Evolutionary conservation across 1,284 basidiomycete species (phyloP), one percentile per base, ranked within the genome.

Genomic region (Bjerkandera adusta): DNA sequence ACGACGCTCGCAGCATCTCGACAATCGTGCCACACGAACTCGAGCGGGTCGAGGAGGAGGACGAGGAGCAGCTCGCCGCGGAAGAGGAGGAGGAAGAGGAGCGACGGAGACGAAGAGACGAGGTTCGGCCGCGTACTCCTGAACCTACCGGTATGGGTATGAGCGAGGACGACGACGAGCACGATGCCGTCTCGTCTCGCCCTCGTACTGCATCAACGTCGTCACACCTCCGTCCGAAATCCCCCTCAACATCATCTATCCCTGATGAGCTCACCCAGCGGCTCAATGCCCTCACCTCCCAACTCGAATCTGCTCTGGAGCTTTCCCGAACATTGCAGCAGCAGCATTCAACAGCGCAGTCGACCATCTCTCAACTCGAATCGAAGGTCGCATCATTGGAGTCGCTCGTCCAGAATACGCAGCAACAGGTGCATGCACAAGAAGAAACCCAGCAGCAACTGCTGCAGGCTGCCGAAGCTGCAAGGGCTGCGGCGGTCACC

Each of bases 311-410:
- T 13, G 88, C 92, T 0, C 72, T 94, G 21, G 77, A 85, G 43
- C 69, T 93, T 48, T 91, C 89, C 13, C 76, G 77, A 5, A 75
- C 77, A 0, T 72, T 97, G 5, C 88, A 92, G 60, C 75, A 75
- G 0, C 90, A 96, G 62, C 92, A 97, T 54, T 67, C 76, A 1
- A 77, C 81, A 20, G 90, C 93, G 1, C 88, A 91, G 58, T 73
- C 75, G 25, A 91, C 89, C 0, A 94, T 97, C 57, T 76, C 76
- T 16, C 69, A 73, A 0, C 71, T 98, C 16, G 89, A 96, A 59
- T 72, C 76, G 24, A 87, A 87, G 57, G 81, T 89, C 4, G 63
- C 64, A 6, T 57, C 71, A 1, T 63, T 89, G 18, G 85, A 89
- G 61, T 72, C 68, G 15, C 63, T 79, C 20, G 73, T 86, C 0